Percentiles rank a stretch among this genome's conserved stretches.
Conservation (phyloP, 352 stramenopile species). For the Pythium grandisporangium region DNA sequence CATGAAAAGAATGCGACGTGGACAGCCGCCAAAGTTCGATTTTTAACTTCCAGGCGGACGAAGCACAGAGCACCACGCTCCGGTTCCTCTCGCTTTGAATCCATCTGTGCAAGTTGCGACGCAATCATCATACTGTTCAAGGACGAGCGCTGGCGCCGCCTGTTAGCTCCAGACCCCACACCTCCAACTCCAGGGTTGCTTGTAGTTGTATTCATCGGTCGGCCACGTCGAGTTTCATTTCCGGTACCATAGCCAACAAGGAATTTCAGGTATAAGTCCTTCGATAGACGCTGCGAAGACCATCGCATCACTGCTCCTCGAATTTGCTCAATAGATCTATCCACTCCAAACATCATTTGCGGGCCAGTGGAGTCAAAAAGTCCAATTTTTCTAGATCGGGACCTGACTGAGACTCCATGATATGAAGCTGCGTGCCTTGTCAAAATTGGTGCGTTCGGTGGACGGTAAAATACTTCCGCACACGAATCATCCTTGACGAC, state of each 20-base stretch:
- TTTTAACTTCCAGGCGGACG: conserved; percentile 73
- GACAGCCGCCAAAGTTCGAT: conserved; percentile 64
- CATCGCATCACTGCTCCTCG: conserved; percentile 54
- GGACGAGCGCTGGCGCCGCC: conserved; percentile 19
- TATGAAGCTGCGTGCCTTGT: no score
- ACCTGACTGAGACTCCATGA: no score
- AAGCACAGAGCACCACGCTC: conserved; percentile 58
- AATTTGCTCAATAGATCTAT: conserved; percentile 44
- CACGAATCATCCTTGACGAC: conserved; percentile 63
- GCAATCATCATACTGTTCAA: conserved; percentile 21
- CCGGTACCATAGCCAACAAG: conserved; percentile 11
- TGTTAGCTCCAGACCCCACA: background rate
- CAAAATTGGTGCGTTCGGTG: background rate
- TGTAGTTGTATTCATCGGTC: conserved; percentile 10
- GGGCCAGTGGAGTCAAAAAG: conserved; percentile 6
- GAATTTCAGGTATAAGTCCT: conserved; percentile 79
- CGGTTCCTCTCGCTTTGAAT: conserved; percentile 8
- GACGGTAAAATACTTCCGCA: conserved; percentile 54
- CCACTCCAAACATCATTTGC: conserved; percentile 29
- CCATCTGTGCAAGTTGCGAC: conserved; percentile 22
- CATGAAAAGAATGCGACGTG: conserved; percentile 86
- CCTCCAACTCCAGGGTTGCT: background rate
- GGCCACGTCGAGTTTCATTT: conserved; percentile 1
- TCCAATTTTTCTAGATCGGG: no score
- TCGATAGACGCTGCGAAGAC: conserved; percentile 67